Base-by-base conservation (phyloP, 23 red algal genomes). In the Agarophyton chilense region DNA sequence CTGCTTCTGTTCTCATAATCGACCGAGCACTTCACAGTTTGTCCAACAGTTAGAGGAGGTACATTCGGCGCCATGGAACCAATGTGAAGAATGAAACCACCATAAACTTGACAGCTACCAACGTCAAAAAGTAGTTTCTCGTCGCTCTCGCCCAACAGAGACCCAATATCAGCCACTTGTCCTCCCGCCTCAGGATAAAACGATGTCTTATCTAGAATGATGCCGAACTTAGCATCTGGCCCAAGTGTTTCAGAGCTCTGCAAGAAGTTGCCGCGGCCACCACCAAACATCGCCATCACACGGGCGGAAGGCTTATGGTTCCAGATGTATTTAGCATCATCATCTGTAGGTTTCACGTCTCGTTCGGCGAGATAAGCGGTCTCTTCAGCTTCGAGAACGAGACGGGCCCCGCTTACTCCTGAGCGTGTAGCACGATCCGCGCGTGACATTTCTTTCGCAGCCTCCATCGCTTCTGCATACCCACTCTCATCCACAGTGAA, bases 181-280 rank as follows among this genome's bases (percentile, higher is more conserved):
- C 97, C 97, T 49, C 97, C 97, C 19, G 93, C 46, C 67, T 99
- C 92, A 29, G 97, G 90, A 90, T 99, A 99, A 72, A 99, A 99
- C 31, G 72, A 80, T 9, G 97, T 99, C 58, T 19, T 53, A 56
- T 99, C 93, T 17, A 94, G 44, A 71, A 99, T 72, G 34, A 99
- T 67, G 24, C 93, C 93, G 10, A 92, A 87, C 34, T 46, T 36
- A n/a, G 55, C 44, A 38, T 81, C 87, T n/a, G 33, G 7, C 10
- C 63, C 60, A 54, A 63, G 12, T 13, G 44, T 52, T 32, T 66
- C 62, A 36, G 75, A 71, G 39, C 72, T 67, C 71, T 87, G 43
- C 60, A 92, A 13, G 60, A 83, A 94, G 72, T 83, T 88, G 43
- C 79, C 58, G 21, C 64, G 58, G 16, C 65, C 90, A 35, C 90